Base-by-base conservation (phyloP, 495 filamentous ascomycete genomes). In the Penicillium pulvis region DNA sequence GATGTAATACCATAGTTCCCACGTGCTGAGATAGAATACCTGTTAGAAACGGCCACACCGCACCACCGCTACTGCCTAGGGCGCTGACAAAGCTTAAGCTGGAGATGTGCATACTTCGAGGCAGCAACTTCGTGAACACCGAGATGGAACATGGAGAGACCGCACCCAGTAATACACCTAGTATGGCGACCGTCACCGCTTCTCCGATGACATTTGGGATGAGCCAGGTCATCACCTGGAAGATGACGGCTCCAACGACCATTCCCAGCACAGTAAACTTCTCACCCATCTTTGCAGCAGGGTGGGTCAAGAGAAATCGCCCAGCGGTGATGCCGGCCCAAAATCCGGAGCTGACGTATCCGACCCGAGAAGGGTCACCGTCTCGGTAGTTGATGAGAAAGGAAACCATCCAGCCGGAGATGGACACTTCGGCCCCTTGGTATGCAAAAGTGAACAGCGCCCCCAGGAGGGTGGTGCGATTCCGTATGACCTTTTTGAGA, bases 291-390 rank as follows among this genome's bases (percentile, higher is more conserved):
- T 74, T 76, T 55, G 84, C 79, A 0, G 88, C 87, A 0, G 84
- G 74, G 19, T 85, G 82, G 11, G 83, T 82, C 39, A 94, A 78
- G 3, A 84, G 57, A 67, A 93, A 87, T 2, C 91, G 80, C 1
- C 90, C 90, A 1, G 88, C 64, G 6, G 76, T 91, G 56, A 95
- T 89, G 45, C 90, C 90, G 9, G 71, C 89, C 91, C 91, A 93
- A 72, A 93, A 95, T 5, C 90, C 91, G 1, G 89, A 78, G 20
- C 89, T 92, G 4, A 93, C 90, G 67, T 92, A 93, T 16, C 91
- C 90, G 9, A 92, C 87, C 4, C 77, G 73, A 8, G 79, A 72
- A 3, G 88, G 87, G 56, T 86, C 74, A 11, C 88, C 89, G 63
- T 83, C 71, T 19, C 90, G 88, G 55, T 84, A 81, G 35, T 75